These are phyloP conservation scores for Sanghuangporus sanghuang DNA, from an alignment of 1,284 basidiomycete species.

Conservation along the genomic window DNA sequence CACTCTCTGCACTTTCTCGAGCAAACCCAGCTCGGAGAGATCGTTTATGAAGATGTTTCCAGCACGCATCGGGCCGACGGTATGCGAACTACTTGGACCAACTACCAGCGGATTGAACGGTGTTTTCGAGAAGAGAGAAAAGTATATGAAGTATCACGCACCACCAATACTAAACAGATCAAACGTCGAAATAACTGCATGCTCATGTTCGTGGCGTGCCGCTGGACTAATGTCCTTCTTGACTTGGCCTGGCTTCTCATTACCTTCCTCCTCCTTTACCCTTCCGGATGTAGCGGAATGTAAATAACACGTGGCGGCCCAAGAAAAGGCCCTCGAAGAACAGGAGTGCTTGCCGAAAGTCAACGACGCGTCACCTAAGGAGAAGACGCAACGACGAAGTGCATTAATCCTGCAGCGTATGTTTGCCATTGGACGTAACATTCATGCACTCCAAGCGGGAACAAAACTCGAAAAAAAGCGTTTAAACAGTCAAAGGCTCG, in stretches of 20 bases:
- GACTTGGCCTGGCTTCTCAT: background rate
- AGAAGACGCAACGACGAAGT: too few species aligned
- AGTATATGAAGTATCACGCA: slow-evolving; percentile 27
- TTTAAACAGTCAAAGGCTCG: too few species aligned
- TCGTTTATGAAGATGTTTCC: slow-evolving; percentile 84
- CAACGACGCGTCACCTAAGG: background rate
- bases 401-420: too few species aligned
- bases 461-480: too few species aligned
- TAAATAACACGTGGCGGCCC: background rate
- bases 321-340: background rate
- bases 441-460: too few species aligned
- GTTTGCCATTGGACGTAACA: too few species aligned
- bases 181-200: slow-evolving; percentile 91
- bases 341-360: background rate
- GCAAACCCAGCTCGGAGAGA: slow-evolving; percentile 61
- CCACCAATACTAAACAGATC: slow-evolving; percentile 94
- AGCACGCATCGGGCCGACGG: slow-evolving; percentile 91
- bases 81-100: slow-evolving; percentile 60
- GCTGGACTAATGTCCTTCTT: background rate
- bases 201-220: slow-evolving; percentile 47
- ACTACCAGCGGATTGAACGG: slow-evolving; percentile 29
- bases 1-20: slow-evolving; percentile 72
- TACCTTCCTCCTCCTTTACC: background rate
- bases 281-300: too few species aligned
- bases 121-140: slow-evolving; percentile 28